Conservation (phyloP, 2,329 filamentous ascomycete species). For the Shiraia bambusicola region DNA sequence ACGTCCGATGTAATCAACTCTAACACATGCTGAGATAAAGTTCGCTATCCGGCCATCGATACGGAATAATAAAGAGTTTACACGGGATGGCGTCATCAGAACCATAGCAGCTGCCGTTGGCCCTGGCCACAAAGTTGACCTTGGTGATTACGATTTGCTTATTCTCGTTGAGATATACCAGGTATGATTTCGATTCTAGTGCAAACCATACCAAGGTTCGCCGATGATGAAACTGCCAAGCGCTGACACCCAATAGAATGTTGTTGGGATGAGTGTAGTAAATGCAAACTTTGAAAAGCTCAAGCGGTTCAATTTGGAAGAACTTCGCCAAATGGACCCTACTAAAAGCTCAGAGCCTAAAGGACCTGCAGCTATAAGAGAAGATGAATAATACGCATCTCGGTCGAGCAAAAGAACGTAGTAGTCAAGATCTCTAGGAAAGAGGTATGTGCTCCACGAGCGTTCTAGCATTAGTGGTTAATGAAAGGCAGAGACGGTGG, state of each 20-base stretch:
- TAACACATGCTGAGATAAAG: slow-evolving; percentile 47
- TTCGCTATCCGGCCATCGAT: slow-evolving; percentile 83
- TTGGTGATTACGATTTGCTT: slow-evolving; percentile 75
- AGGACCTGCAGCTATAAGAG: slow-evolving; percentile 8
- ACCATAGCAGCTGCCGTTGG: slow-evolving; percentile 67
- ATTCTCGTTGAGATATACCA: slow-evolving; percentile 80
- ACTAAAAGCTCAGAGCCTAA: slow-evolving; percentile 5
- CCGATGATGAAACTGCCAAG: slow-evolving; percentile 9
- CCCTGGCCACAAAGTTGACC: slow-evolving; percentile 70
- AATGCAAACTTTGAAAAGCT: slow-evolving; percentile 71
- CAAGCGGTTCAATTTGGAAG: slow-evolving; percentile 76
- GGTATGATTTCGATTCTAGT: slow-evolving; percentile 53
- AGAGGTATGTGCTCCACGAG: no score
- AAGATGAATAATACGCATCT: slow-evolving; percentile 27
- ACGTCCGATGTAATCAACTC: not conserved
- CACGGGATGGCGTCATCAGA: slow-evolving; percentile 69
- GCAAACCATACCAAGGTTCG: slow-evolving; percentile 2
- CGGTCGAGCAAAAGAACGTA: slow-evolving; percentile 1
- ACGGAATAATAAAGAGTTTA: slow-evolving; percentile 70
- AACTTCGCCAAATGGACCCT: slow-evolving; percentile 61
- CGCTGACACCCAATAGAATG: slow-evolving; percentile 55
- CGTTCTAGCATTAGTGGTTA: no score
- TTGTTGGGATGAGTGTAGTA: slow-evolving; percentile 79
- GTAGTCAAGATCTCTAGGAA: no score
- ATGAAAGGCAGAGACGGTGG: no score